These are phyloP conservation scores for Tolypocladium amazonense DNA, from an alignment of 2,329 filamentous ascomycete species.

Conservation along the genomic window DNA sequence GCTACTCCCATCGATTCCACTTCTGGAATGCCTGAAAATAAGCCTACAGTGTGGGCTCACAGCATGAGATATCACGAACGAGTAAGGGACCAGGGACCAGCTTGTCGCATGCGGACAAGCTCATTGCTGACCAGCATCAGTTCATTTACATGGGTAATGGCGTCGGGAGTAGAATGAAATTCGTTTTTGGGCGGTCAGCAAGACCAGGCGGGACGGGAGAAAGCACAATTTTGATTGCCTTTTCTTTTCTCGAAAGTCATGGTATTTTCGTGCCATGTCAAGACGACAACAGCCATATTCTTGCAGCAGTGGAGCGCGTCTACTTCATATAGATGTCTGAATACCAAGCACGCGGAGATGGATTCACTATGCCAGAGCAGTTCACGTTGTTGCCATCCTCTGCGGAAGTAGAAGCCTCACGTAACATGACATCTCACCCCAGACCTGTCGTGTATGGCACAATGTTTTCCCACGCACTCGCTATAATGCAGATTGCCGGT, in stretches of 20 bases:
- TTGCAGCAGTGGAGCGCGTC: neutral
- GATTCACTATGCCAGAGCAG: neutral
- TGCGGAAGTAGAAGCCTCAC: neutral
- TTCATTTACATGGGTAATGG: neutral
- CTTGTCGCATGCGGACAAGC: neutral
- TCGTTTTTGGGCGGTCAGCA: neutral
- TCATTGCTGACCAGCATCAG: neutral
- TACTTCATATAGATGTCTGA: neutral
- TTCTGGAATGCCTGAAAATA: neutral
- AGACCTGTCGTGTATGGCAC: neutral
- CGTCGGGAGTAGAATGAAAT: neutral
- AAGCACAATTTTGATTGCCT: neutral
- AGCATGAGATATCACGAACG: neutral
- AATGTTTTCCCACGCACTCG: neutral
- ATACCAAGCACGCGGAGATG: neutral
- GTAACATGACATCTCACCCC: neutral
- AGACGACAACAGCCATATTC: neutral
- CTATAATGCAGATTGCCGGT: neutral
- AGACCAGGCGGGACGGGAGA: neutral
- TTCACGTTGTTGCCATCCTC: neutral
- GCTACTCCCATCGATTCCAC: neutral
- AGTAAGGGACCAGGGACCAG: neutral
- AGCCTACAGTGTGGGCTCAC: neutral
- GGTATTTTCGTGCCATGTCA: neutral
- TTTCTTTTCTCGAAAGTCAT: neutral